Evolutionary conservation across 2,329 filamentous ascomycete species (phyloP), one percentile per base, ranked within the genome.

Genomic region (Fusarium ambrosium): DNA sequence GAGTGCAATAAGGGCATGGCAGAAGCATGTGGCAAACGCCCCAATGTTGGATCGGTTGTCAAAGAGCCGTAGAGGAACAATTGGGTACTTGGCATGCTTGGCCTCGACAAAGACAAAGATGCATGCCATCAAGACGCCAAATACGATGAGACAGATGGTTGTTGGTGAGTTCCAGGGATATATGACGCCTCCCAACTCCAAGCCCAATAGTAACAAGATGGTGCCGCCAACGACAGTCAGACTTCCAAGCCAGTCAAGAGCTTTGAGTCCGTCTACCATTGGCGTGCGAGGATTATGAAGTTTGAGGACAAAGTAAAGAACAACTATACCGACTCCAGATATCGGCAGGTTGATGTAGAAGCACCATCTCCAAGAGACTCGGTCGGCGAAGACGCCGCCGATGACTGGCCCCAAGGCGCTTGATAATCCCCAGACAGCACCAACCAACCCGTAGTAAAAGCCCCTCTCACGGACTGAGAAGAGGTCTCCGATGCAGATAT

Each of bases 371-470:
- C 80, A 79, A 18, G 65, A 69, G 10, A 63, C 69, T 5, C 20
- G n/a, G 8, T 36, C 8, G 1, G 74, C 66, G 62, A 81, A 79
- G 13, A 72, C 69, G 10, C 77, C 79, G n/a, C 79, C 79, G 13
- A 81, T 66, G 13, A 78, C 66, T 18, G 79, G 80, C 0, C 80
- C 77, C 22, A 92, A 82, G 2, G 88, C 88, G 48, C 86, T 87
- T 13, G 91, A 90, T 18, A 92, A 79, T 5, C 90, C 90, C 91
- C 91, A 90, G 0, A 92, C 89, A 58, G 90, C 86, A 14, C 90
- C 90, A 69, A 93, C 87, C 58, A 92, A 83, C 3, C 91, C 91
- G 76, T 90, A 91, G 76, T 90, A 88, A 56, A 84, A 78, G 0
- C 84, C 84, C 11, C 83, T 76, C 64, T 81, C 63, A 24, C 84